These are phyloP conservation scores for Amanita brunnescens DNA, from an alignment of 768 basidiomycete genomes.

Conservation along the genomic window DNA sequence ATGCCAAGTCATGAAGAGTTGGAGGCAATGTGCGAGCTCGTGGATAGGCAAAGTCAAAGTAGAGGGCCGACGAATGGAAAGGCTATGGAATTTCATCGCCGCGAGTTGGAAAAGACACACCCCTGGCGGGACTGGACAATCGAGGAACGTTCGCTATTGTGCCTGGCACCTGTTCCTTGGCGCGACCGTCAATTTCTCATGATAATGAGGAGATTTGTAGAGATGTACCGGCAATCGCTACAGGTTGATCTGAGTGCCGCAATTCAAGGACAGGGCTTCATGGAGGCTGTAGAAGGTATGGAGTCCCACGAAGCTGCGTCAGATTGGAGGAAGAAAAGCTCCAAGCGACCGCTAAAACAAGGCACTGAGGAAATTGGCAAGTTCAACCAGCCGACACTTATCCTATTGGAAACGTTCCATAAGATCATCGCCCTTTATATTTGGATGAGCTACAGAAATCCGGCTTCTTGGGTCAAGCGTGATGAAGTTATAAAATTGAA, in stretches of 20 bases:
- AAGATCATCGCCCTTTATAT: conserved; percentile 69
- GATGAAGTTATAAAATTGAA: conserved; percentile 46
- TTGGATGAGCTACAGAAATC: conserved; percentile 73
- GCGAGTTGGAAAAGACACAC: conserved; percentile 19
- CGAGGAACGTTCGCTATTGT: conserved; percentile 34
- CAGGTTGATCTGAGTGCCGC: conserved; percentile 32
- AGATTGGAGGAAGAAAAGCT: background rate
- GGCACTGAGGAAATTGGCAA: background rate
- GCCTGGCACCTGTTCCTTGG: conserved; percentile 49
- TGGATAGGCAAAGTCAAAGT: conserved; percentile 18
- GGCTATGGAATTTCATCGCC: background rate
- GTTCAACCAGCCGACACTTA: conserved; percentile 14
- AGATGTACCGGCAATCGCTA: conserved; percentile 30
- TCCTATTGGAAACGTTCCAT: conserved; percentile 63
- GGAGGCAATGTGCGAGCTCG: conserved; percentile 26
- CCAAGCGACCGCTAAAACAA: too few species aligned
- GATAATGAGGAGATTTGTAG: conserved; percentile 31
- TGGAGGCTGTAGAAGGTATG: conserved; percentile 33
- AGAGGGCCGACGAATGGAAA: too few species aligned
- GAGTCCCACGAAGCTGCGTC: conserved; percentile 14
- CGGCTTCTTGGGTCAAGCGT: conserved; percentile 57
- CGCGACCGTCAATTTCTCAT: conserved; percentile 27
- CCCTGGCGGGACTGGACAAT: conserved; percentile 29
- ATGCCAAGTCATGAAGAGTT: conserved; percentile 4
- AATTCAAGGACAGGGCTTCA: conserved; percentile 27